Conservation (phyloP, 2,329 filamentous ascomycete genomes). For the Cyphellophora attinorum region DNA sequence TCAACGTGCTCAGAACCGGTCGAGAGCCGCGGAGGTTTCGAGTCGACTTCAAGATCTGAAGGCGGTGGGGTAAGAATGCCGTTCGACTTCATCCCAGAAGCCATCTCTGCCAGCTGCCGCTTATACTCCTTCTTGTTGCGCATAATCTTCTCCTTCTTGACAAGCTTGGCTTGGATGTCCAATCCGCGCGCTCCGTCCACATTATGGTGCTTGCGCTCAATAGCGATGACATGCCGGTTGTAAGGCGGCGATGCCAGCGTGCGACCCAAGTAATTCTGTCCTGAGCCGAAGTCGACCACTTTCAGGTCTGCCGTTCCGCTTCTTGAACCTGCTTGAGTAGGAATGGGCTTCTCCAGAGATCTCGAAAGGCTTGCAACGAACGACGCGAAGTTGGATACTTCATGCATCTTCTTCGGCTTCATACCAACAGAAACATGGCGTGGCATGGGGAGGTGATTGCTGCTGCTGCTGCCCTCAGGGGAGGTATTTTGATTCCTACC, state of each 20-base stretch:
- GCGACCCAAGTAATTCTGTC: slow-evolving; percentile 90
- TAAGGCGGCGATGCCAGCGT: slow-evolving; percentile 78
- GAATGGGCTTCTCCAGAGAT: neutral
- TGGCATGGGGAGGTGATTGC: slow-evolving; percentile 41
- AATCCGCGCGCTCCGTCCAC: slow-evolving; percentile 76
- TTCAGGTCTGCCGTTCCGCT: slow-evolving; percentile 44
- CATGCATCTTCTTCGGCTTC: slow-evolving; percentile 92
- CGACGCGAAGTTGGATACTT: slow-evolving; percentile 81
- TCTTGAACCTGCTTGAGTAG: slow-evolving; percentile 21
- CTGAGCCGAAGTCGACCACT: slow-evolving; percentile 89
- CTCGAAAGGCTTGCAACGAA: slow-evolving; percentile 64
- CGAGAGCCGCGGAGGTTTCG: slow-evolving; percentile 1
- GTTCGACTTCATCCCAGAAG: neutral
- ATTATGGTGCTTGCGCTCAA: slow-evolving; percentile 79
- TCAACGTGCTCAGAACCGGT: no score
- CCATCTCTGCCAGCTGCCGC: slow-evolving; percentile 11
- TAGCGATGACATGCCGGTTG: slow-evolving; percentile 76
- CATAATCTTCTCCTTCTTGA: slow-evolving; percentile 61
- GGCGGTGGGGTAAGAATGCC: slow-evolving; percentile 5
- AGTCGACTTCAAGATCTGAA: neutral
- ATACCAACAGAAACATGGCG: slow-evolving; percentile 75
- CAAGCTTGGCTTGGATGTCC: slow-evolving; percentile 72
- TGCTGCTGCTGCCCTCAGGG: neutral
- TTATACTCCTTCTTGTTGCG: slow-evolving; percentile 63
- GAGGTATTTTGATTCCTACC: slow-evolving; percentile 15